Evolutionary conservation across 768 basidiomycete species (phyloP).

Genomic region (Mycena olivaceomarginata): DNA sequence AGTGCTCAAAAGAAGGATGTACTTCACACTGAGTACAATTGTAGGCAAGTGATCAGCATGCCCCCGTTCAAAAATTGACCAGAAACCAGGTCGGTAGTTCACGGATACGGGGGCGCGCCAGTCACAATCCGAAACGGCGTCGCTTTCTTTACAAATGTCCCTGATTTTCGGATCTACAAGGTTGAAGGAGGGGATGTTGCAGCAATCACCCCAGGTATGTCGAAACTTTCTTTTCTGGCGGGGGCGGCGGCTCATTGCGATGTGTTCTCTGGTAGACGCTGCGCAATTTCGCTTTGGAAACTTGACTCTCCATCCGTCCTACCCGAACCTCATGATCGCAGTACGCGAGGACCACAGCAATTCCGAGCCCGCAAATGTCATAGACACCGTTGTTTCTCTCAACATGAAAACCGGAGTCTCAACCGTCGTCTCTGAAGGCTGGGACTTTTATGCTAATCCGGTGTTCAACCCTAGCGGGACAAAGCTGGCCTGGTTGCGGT

Average conservation of each 20-base stretch:
- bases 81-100: slow-evolving; percentile 16
- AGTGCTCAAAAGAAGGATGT: no score
- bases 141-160: slow-evolving; percentile 22
- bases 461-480: slow-evolving; percentile 28
- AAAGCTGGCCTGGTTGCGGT: slow-evolving; percentile 24
- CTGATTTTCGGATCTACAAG: slow-evolving; percentile 27
- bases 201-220: slow-evolving; percentile 18
- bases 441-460: slow-evolving; percentile 33
- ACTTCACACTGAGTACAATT: no score
- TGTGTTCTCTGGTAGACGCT: neutral
- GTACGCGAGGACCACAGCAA: slow-evolving; percentile 26
- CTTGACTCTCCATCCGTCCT: slow-evolving; percentile 16
- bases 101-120: slow-evolving; percentile 23
- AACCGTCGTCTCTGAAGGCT: slow-evolving; percentile 1
- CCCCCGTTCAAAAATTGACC: neutral
- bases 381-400: slow-evolving; percentile 26
- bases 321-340: slow-evolving; percentile 20
- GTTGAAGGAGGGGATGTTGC: slow-evolving; percentile 2
- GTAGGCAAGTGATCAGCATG: neutral
- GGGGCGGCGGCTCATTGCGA: neutral
- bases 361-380: neutral
- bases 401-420: slow-evolving; percentile 11
- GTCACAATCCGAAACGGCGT: neutral
- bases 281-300: slow-evolving; percentile 21
- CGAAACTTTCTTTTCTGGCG: neutral